Percentiles rank a stretch among this genome's conserved stretches.
phyloP scores from a whole-genome alignment of 495 filamentous ascomycete genomes.

The Haplographium delicatum region DNA sequence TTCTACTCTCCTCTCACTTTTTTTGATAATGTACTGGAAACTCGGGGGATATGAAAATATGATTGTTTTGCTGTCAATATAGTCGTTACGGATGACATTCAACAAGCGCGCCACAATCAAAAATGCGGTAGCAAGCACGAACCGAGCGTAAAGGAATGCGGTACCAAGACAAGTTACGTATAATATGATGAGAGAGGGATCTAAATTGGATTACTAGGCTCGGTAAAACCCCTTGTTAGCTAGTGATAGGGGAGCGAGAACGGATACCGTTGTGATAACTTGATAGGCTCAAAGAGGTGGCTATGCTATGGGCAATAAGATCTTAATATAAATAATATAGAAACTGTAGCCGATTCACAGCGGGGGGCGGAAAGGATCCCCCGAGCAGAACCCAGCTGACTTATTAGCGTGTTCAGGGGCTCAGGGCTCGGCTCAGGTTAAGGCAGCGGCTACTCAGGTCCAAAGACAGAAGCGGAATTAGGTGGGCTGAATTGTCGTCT shows the following conservation, averaged over 20 bases:
- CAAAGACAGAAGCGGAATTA: not conserved
- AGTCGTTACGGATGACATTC: not conserved
- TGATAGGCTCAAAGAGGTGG: not conserved
- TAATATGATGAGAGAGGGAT: no score
- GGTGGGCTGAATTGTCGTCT: no score
- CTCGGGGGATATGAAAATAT: slow-evolving; percentile 6
- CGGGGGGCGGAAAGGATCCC: not conserved
- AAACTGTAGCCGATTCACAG: not conserved
- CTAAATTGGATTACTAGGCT: not conserved
- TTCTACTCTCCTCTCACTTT: slow-evolving; percentile 10
- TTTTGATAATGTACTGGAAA: slow-evolving; percentile 10
- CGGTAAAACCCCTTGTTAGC: not conserved
- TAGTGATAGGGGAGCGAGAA: not conserved
- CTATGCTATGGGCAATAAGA: not conserved
- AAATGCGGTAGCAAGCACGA: slow-evolving; percentile 1
- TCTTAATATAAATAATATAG: not conserved
- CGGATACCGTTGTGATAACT: not conserved
- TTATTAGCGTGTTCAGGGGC: not conserved
- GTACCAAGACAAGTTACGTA: not conserved
- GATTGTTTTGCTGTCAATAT: slow-evolving; percentile 2
- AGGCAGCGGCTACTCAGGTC: not conserved
- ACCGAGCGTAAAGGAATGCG: not conserved
- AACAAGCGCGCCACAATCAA: not conserved
- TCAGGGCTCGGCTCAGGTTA: not conserved
- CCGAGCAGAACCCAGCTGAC: not conserved